Conservation (phyloP, 805 yeast genomes). For the Wickerhamiella bombiphila region DNA sequence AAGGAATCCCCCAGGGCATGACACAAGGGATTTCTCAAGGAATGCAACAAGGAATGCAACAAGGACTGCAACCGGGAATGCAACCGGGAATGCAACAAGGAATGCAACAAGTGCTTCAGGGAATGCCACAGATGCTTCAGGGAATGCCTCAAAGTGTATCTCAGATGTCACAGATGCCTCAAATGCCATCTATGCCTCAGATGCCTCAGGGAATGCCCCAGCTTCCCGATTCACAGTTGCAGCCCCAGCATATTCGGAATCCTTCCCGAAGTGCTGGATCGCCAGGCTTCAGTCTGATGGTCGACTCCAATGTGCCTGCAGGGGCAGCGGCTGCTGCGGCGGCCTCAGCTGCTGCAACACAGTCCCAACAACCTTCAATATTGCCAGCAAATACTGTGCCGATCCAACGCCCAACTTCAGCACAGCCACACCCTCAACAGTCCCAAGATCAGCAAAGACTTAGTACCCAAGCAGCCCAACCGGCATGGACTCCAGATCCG, state of each 20-base stretch:
- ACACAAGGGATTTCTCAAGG: no score
- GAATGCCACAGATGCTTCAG: conserved; percentile 9
- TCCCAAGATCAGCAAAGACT: conserved; percentile 4
- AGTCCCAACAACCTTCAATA: conserved; percentile 14
- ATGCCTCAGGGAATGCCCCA: no score
- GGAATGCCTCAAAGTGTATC: no score
- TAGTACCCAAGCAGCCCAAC: no score
- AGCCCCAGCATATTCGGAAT: no score
- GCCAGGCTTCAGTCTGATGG: no score
- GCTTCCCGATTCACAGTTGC: no score
- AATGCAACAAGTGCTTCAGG: conserved; percentile 9
- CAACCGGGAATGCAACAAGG: conserved; percentile 10
- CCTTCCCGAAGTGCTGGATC: no score
- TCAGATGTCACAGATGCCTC: no score
- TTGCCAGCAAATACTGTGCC: not conserved
- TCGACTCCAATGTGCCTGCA: conserved; percentile 9
- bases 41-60: not conserved
- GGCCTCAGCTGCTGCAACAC: conserved; percentile 22
- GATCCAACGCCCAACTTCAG: not conserved
- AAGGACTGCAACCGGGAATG: conserved; percentile 1
- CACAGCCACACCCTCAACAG: conserved; percentile 3
- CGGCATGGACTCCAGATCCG: conserved; percentile 5
- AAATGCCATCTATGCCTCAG: no score
- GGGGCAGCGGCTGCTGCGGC: conserved; percentile 3
- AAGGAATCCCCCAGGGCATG: no score